These are phyloP conservation scores for Wickerhamiella dianesei DNA, from an alignment of 805 yeast species.

Conservation along the genomic window DNA sequence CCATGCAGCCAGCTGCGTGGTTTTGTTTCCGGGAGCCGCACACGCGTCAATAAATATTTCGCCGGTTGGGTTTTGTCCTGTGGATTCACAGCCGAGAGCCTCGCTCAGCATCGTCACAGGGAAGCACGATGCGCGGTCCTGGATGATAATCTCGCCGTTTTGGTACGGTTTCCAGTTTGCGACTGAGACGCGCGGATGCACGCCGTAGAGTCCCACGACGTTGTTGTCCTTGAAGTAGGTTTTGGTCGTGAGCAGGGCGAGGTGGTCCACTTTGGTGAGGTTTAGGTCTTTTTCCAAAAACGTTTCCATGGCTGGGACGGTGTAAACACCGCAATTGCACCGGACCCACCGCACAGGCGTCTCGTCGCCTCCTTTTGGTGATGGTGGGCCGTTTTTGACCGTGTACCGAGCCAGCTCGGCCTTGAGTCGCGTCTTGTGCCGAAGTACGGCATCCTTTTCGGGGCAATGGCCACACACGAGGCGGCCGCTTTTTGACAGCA, in stretches of 20 bases:
- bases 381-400: slow-evolving; percentile 34
- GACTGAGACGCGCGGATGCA: slow-evolving; percentile 61
- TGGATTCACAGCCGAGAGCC: slow-evolving; percentile 33
- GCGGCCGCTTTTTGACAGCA: slow-evolving; percentile 62
- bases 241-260: slow-evolving; percentile 22
- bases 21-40: slow-evolving; percentile 98
- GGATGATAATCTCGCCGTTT: slow-evolving; percentile 72
- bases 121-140: slow-evolving; percentile 93
- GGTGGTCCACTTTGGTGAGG: slow-evolving; percentile 7
- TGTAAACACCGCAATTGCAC: slow-evolving; percentile 46
- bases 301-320: slow-evolving; percentile 23
- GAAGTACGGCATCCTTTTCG: slow-evolving; percentile 64
- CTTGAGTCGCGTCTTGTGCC: slow-evolving; percentile 64
- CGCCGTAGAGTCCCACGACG: slow-evolving; percentile 68
- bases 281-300: slow-evolving; percentile 18
- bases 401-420: slow-evolving; percentile 74
- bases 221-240: slow-evolving; percentile 48
- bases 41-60: slow-evolving; percentile 67
- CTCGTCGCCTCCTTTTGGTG: slow-evolving; percentile 6
- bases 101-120: slow-evolving; percentile 78
- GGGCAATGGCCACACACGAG: slow-evolving; percentile 84
- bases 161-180: slow-evolving; percentile 56
- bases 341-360: slow-evolving; percentile 37
- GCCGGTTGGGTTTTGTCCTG: neutral
- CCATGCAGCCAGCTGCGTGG: slow-evolving; percentile 76